A percentile compares a stretch with the other conserved stretches of the same genome.
Evolutionary conservation across 305 asterid genomes (phyloP).

Genomic region (Ilex paraguariensis): DNA sequence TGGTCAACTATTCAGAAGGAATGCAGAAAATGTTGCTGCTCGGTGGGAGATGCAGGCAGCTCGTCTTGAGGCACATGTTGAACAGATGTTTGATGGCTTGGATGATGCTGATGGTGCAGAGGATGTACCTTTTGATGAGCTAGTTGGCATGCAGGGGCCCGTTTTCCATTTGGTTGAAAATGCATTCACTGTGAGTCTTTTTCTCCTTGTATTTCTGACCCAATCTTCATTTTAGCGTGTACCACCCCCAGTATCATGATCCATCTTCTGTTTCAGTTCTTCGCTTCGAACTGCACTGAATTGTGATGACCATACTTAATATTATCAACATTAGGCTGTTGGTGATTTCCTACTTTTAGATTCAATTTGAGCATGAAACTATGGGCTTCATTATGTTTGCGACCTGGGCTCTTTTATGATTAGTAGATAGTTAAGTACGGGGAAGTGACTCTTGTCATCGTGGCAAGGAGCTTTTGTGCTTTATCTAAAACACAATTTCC

Average conservation of each 20-base stretch:
- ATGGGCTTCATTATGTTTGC: no score
- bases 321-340: background rate
- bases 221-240: background rate
- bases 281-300: no score
- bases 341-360: no score
- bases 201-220: background rate
- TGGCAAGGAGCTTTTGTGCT: no score
- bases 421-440: no score
- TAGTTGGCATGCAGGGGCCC: conserved; percentile 99
- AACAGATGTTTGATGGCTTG: conserved; percentile 97
- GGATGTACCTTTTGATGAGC: conserved; percentile 96
- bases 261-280: no score
- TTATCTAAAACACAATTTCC: no score
- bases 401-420: no score
- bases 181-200: conserved; percentile 81
- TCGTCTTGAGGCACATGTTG: conserved; percentile 93
- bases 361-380: no score
- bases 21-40: conserved; percentile 98
- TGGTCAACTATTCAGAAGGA: conserved; percentile 81
- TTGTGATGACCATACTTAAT: no score
- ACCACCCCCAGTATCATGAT: background rate
- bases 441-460: no score
- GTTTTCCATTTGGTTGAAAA: conserved; percentile 95
- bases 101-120: conserved; percentile 99
- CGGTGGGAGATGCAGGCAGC: conserved; percentile 99